Percentiles rank a stretch among this genome's conserved stretches.
Conservation (phyloP, 768 basidiomycete genomes). For the Leccinellum rugosiceps region DNA sequence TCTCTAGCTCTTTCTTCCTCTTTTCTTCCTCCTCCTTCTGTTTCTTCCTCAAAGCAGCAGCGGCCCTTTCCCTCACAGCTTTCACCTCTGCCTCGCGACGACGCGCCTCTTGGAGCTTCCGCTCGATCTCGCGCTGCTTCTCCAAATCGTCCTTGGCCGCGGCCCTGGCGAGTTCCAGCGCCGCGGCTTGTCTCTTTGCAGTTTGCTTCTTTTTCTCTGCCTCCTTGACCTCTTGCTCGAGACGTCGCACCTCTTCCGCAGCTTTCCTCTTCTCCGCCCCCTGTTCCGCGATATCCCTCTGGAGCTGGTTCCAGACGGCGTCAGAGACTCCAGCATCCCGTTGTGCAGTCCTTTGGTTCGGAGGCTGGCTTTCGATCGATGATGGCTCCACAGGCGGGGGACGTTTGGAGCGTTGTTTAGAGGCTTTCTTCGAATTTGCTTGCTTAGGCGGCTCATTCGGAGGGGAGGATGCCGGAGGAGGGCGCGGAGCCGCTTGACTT, state of each 20-base stretch:
- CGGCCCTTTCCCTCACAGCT: background rate
- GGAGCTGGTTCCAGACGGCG: conserved; percentile 49
- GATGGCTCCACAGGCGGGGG: background rate
- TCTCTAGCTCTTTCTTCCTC: conserved; percentile 22
- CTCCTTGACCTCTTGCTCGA: conserved; percentile 17
- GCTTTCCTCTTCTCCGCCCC: conserved; percentile 18
- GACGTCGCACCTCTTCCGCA: conserved; percentile 16
- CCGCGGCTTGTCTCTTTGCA: conserved; percentile 10
- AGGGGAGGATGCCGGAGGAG: conserved; percentile 12
- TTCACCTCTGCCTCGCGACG: conserved; percentile 21
- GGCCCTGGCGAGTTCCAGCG: conserved; percentile 16
- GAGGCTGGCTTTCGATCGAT: conserved; percentile 1
- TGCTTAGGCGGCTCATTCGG: conserved; percentile 6
- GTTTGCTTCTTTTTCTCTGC: conserved; percentile 9
- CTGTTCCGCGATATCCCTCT: conserved; percentile 33
- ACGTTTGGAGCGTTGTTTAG: background rate
- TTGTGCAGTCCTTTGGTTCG: conserved; percentile 4
- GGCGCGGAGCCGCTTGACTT: conserved; percentile 18
- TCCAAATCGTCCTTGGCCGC: conserved; percentile 19
- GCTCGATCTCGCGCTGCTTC: conserved; percentile 24
- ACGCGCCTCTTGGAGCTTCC: conserved; percentile 28
- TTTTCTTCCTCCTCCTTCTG: conserved; percentile 11
- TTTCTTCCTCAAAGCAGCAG: background rate
- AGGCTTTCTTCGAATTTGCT: background rate
- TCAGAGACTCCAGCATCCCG: conserved; percentile 57